These are phyloP conservation scores for Zostera marina DNA, from an alignment of 116 monocot species.

Conservation along the genomic window DNA sequence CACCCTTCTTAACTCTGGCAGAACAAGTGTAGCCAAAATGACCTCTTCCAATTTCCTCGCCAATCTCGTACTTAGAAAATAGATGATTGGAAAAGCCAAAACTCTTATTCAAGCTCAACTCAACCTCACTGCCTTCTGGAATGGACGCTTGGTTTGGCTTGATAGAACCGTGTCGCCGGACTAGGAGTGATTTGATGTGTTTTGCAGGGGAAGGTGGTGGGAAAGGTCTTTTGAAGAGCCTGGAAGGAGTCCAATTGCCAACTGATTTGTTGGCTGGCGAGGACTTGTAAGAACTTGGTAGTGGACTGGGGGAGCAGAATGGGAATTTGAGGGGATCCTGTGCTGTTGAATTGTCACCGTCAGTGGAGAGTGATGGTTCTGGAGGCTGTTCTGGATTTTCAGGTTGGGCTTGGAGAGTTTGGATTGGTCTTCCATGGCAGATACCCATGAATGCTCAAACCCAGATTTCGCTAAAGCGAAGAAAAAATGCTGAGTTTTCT, in stretches of 20 bases:
- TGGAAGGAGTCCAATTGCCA: constrained; percentile 46
- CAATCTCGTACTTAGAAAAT: constrained; percentile 59
- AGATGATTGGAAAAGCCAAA: constrained; percentile 82
- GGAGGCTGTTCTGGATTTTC: constrained; percentile 4
- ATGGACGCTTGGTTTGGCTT: constrained; percentile 74
- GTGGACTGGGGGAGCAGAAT: constrained; percentile 65
- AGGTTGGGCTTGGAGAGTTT: constrained; percentile 9
- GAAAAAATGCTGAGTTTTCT: too few species aligned
- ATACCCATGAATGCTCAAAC: constrained; percentile 48
- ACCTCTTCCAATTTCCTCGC: constrained; percentile 74
- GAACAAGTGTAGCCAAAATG: constrained; percentile 86
- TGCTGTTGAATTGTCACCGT: constrained; percentile 19
- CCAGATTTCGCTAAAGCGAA: neutral
- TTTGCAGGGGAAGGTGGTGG: constrained; percentile 93
- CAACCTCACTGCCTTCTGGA: constrained; percentile 62
- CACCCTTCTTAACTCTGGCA: constrained; percentile 79
- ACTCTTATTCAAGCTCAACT: constrained; percentile 49
- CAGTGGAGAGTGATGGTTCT: neutral
- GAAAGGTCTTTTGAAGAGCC: constrained; percentile 69
- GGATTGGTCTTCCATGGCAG: constrained; percentile 66
- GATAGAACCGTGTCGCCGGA: constrained; percentile 58
- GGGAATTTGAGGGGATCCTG: constrained; percentile 26
- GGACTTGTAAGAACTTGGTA: constrained; percentile 43
- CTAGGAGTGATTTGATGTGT: constrained; percentile 81
- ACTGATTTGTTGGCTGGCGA: constrained; percentile 49